Conservation (phyloP, 1,139 yeast genomes). For the Waltiozyma sp. region DNA sequence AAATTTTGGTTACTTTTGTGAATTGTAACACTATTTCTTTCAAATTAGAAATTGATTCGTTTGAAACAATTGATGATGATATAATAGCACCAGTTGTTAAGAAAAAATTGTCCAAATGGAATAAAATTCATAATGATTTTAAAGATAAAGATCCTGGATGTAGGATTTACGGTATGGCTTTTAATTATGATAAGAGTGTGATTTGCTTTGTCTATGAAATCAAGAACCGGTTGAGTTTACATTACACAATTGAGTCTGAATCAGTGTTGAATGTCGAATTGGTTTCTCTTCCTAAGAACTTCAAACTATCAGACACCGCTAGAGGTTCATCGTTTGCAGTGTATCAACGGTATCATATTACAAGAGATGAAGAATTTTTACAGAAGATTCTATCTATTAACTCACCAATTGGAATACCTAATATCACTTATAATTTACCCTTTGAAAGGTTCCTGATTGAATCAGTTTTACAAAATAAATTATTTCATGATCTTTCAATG, state of each 20-base stretch:
- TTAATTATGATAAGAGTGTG: conserved; percentile 23
- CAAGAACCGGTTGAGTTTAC: conserved; percentile 20
- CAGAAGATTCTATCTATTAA: conserved; percentile 8
- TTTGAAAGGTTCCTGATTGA: conserved; percentile 17
- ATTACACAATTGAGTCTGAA: conserved; percentile 25
- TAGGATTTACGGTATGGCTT: conserved; percentile 20
- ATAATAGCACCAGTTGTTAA: conserved; percentile 7
- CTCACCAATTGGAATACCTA: background rate
- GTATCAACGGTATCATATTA: conserved; percentile 25
- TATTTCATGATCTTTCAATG: background rate
- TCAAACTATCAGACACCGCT: conserved; percentile 10
- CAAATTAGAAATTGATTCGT: background rate
- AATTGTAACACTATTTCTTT: conserved; percentile 1
- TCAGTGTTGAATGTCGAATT: conserved; percentile 20
- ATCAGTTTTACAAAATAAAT: background rate
- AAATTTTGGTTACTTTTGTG: background rate
- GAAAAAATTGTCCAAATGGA: conserved; percentile 12
- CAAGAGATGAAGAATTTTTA: conserved; percentile 7
- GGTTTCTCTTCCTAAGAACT: conserved; percentile 16
- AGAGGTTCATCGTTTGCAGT: conserved; percentile 21
- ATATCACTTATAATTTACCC: conserved; percentile 4
- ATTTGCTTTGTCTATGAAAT: conserved; percentile 24
- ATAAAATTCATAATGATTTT: conserved; percentile 13
- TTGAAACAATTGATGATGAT: conserved; percentile 8
- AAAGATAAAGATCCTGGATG: conserved; percentile 9